Conservation (phyloP, 139 green algal species). For the Micromonas commoda region DNA sequence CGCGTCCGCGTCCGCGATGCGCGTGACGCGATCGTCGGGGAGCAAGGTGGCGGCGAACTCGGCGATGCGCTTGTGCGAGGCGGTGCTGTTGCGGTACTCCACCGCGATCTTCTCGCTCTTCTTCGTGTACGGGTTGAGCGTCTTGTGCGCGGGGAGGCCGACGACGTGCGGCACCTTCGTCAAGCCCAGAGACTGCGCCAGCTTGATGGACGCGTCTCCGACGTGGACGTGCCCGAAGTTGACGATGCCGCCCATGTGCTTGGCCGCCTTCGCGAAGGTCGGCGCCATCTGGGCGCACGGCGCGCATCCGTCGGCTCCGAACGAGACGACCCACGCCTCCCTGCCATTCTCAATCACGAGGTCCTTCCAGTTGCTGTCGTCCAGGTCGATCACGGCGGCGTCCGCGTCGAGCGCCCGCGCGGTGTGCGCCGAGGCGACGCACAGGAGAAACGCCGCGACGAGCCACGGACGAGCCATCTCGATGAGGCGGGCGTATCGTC, state of each 20-base stretch:
- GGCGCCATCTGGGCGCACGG: neutral
- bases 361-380: neutral
- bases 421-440: neutral
- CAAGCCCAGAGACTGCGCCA: neutral
- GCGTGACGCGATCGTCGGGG: neutral
- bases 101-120: neutral
- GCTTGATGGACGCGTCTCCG: neutral
- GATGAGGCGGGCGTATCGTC: neutral
- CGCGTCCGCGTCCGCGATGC: neutral
- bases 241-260: neutral
- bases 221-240: constrained; percentile 9
- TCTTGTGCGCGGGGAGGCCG: neutral
- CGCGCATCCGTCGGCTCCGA: neutral
- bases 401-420: neutral
- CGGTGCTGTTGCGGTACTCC: neutral
- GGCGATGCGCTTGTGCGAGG: neutral
- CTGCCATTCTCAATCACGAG: neutral
- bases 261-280: neutral
- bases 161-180: neutral
- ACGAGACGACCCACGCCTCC: constrained; percentile 9
- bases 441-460: neutral
- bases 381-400: neutral
- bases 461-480: neutral
- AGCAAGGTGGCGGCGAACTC: neutral
- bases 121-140: constrained; percentile 14